Base-by-base conservation (phyloP, 768 basidiomycete genomes). In the Chiua virens region DNA sequence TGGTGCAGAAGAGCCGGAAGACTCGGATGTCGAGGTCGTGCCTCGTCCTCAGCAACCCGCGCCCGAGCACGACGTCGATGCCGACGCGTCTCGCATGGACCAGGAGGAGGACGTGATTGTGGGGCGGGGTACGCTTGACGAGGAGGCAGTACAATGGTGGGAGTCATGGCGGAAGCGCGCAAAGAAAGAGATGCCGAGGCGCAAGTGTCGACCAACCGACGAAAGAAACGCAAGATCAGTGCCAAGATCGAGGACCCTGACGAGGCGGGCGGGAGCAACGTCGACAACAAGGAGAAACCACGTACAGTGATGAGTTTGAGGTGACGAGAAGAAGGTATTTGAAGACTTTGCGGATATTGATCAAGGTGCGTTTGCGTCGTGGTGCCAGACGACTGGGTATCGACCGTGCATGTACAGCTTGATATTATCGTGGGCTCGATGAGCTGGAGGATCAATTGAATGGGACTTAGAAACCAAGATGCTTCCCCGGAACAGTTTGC, bases 401-500 rank as follows among this genome's bases (percentile, higher is more conserved):
- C 62, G 41, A 65, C 27, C 17, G n/a, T 23, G 13, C 7, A 9
- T 3, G 7, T 28, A 11, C 50, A 98, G 94, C 81, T 99, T 55
- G 96, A 98, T 70, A 92, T 98, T 70, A 91, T 93, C 48, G 87
- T 95, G 49, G 96, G 92, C 21, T 84, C 87, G 8, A 83, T 94
- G 74, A 94, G 68, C 79, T 99, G 21, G 89, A 92, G 49, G 97
- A 99, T 70, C 89, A 94, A 63, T 96, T 98, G 97, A 98, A 66
- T 99, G 97, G 97, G 96, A 99, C 67, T 70, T 98, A 34, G 87
- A 87, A 92, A 89, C 49, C 71, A 75, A 20, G 76, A 79, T 41
- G 87, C 90, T 4, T 87, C 87, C 1, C 95, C 96, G 1, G 97
- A 99, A 70, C 85, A 87, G 22, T 98, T 98, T 68, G 92, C 97